Base-by-base conservation (phyloP, 164 flowering plant species). In the Euptelea pleiosperma region DNA sequence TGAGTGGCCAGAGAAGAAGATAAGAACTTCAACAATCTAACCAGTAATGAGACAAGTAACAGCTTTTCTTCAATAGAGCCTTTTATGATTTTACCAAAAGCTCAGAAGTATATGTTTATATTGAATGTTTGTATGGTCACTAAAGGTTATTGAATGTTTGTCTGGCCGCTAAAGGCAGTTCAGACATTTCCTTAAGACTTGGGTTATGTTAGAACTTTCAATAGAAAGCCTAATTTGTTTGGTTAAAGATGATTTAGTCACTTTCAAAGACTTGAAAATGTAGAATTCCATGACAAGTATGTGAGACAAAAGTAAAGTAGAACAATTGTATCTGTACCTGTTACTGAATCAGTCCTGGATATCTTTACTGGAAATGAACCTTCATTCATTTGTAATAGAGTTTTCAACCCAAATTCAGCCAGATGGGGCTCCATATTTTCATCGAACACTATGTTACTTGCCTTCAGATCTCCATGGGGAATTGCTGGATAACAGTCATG, bases 381-480 rank as follows among this genome's bases (percentile, higher is more conserved):
- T 63, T 68, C 64, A 16, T 57, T 65, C 63, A 75, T 49, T 31
- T 73, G 74, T 19, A 59, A 12, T 62, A 89, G 70, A 40, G 64
- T 60, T 43, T 68, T 73, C 57, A 85, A 55, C 25, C 98, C 98
- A 31, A 77, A 92, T 30, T 87, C 96, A 16, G 82, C 74, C 59
- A 92, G 64, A 43, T 66, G 88, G 29, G 93, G 91, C 72, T 92
- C 98, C 91, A 86, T 82, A 45, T 79, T 80, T 59, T 85, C 96
- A 60, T 84, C 91, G 26, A 89, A 83, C 51, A 80, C 52, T n/a
- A 92, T 54, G 58, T 87, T 87, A 40, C 72, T 75, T n/a, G 82
- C 59, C 73, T 73, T 86, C 66, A 92, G 43, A 75, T 89, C 88
- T 55, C 98, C 98, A 68, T 92, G 98, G 11, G 98, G 82, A 64